phyloP scores from a whole-genome alignment of 148 eudicot genomes.

The Heliamphora exappendiculata region DNA sequence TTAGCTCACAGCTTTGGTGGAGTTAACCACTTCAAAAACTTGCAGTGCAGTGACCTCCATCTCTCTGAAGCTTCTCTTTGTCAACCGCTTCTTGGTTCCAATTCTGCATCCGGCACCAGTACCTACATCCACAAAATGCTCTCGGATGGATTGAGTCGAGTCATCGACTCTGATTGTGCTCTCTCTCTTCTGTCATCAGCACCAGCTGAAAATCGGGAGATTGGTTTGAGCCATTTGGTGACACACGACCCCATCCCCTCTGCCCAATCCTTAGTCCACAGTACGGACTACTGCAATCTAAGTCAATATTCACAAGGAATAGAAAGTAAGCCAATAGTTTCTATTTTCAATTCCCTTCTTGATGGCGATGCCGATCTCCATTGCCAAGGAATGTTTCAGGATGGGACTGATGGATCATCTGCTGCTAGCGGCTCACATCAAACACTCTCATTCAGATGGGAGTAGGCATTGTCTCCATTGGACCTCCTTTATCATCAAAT shows the following conservation, averaged over 20 bases:
- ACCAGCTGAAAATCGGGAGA: conserved; percentile 38
- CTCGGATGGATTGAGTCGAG: conserved; percentile 30
- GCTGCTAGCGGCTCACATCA: conserved; percentile 41
- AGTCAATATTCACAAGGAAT: conserved; percentile 26
- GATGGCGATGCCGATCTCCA: conserved; percentile 20
- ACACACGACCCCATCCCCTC: conserved; percentile 24
- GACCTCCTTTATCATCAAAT: neutral
- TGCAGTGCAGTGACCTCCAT: conserved; percentile 26
- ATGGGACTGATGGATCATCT: conserved; percentile 39
- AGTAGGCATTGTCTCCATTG: conserved; percentile 21
- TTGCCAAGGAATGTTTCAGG: conserved; percentile 40
- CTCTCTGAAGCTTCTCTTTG: conserved; percentile 30
- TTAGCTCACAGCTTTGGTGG: conserved; percentile 27
- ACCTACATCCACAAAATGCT: conserved; percentile 21
- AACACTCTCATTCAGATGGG: conserved; percentile 69
- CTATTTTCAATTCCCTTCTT: conserved; percentile 7
- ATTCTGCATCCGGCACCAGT: conserved; percentile 17
- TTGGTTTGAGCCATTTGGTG: conserved; percentile 37
- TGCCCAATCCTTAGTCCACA: conserved; percentile 20
- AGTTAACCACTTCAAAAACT: conserved; percentile 46
- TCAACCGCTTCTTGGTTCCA: conserved; percentile 34
- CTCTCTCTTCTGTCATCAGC: conserved; percentile 99
- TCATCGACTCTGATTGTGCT: conserved; percentile 64
- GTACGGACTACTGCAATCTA: conserved; percentile 26
- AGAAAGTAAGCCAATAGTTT: conserved; percentile 15